These are phyloP conservation scores for Jasminum sambac DNA, from an alignment of 257 asterid species.

Conservation along the genomic window DNA sequence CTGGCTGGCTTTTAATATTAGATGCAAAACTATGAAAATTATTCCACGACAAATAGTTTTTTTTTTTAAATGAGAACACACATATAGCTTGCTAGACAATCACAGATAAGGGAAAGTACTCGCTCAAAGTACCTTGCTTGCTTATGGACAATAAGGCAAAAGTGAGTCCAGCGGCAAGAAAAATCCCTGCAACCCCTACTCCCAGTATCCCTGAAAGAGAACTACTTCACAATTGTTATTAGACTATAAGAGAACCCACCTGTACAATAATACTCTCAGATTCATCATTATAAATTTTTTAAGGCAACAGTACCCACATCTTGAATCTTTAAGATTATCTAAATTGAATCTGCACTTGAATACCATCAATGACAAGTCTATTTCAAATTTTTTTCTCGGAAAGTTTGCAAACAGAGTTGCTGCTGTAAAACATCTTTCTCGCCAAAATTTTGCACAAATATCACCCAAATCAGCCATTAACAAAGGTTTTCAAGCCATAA, in stretches of 20 bases:
- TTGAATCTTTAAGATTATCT: slow-evolving; percentile 4
- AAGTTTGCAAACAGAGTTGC: too few species aligned
- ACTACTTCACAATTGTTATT: slow-evolving; percentile 63
- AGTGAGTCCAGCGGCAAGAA: slow-evolving; percentile 76
- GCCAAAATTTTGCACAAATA: too few species aligned
- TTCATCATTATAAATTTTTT: neutral
- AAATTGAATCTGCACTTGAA: neutral
- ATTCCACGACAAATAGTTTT: neutral
- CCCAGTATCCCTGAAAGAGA: slow-evolving; percentile 75
- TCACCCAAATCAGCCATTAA: too few species aligned
- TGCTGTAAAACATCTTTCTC: too few species aligned
- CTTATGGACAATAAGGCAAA: slow-evolving; percentile 65
- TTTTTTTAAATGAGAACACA: neutral
- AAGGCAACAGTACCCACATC: slow-evolving; percentile 15
- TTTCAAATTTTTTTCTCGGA: too few species aligned
- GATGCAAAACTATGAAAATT: neutral
- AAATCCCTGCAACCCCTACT: slow-evolving; percentile 71
- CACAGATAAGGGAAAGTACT: slow-evolving; percentile 29
- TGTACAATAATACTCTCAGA: slow-evolving; percentile 9
- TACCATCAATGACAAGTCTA: too few species aligned
- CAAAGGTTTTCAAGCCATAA: too few species aligned
- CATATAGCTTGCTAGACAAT: slow-evolving; percentile 5
- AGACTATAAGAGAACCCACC: slow-evolving; percentile 40
- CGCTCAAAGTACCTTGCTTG: slow-evolving; percentile 60
- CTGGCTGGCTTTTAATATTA: neutral